Conservation (phyloP, 371 early-diverging fungal species). For the Choanephora cucurbitarum region DNA sequence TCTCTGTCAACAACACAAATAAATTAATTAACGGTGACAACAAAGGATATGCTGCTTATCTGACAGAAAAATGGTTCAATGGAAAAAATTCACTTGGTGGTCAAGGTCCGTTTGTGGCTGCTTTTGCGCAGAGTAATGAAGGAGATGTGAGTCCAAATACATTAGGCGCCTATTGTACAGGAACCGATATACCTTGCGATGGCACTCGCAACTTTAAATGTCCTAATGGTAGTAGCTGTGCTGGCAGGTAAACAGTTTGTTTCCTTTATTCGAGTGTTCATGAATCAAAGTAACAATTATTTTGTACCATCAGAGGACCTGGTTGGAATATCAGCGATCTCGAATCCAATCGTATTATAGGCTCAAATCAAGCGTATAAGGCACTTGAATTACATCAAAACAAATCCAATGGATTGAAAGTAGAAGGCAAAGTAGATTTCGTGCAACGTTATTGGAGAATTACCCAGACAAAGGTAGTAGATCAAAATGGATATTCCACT, state of each 20-base stretch:
- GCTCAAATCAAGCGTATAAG: constrained; percentile 43
- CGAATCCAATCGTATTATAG: constrained; percentile 62
- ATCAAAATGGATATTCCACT: constrained; percentile 21
- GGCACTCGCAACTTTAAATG: constrained; percentile 38
- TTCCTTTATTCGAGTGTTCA: too few relatives aligned
- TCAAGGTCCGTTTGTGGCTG: constrained; percentile 52
- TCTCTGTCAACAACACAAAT: constrained; percentile 61
- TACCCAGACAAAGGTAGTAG: constrained; percentile 34
- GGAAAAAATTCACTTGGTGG: constrained; percentile 9
- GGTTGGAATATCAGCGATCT: constrained; percentile 38
- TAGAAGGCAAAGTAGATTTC: constrained; percentile 38
- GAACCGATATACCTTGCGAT: constrained; percentile 64
- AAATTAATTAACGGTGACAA: constrained; percentile 63
- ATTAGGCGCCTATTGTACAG: constrained; percentile 55
- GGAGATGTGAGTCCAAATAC: constrained; percentile 71
- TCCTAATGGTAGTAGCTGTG: constrained; percentile 41
- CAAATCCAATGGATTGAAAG: neutral
- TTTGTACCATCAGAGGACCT: constrained; percentile 50
- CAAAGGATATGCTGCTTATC: constrained; percentile 66
- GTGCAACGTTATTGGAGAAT: constrained; percentile 49
- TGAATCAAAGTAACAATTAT: too few relatives aligned
- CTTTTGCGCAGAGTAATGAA: constrained; percentile 66
- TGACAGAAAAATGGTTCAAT: constrained; percentile 46
- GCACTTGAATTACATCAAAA: constrained; percentile 35
- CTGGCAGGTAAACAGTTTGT: constrained; percentile 38